Conservation (phyloP, 345 rosid genomes). For the Eucalyptus sp. region DNA sequence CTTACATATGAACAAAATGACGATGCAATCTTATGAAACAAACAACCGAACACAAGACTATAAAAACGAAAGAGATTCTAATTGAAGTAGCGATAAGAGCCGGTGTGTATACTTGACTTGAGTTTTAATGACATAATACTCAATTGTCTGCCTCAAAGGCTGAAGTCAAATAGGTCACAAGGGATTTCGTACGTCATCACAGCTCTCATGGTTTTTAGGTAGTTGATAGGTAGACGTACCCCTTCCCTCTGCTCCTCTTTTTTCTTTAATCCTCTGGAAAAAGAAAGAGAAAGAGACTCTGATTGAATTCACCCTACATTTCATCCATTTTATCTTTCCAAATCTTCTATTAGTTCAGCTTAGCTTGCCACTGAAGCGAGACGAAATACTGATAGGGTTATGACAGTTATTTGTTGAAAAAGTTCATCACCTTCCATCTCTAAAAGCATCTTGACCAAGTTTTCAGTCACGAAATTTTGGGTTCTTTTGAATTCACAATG, state of each 20-base stretch:
- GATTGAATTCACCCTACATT: neutral
- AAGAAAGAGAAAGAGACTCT: neutral
- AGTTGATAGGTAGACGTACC: neutral
- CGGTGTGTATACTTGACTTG: neutral
- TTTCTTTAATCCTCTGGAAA: neutral
- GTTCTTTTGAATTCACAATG: neutral
- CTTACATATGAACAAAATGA: neutral
- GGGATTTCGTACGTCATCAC: neutral
- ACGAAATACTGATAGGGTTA: neutral
- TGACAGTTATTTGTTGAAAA: neutral
- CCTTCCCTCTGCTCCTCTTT: slow-evolving; percentile 20
- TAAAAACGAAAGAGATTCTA: neutral
- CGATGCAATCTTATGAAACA: neutral
- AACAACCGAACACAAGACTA: neutral
- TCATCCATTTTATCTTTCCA: neutral
- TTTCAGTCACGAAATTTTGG: neutral
- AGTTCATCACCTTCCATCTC: neutral
- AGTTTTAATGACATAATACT: neutral
- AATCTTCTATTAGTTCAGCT: neutral
- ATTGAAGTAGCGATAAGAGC: neutral
- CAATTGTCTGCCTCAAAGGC: neutral
- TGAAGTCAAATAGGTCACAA: neutral
- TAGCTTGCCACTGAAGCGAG: neutral
- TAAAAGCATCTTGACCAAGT: neutral
- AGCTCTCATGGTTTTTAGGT: neutral